phyloP scores from a whole-genome alignment of 345 rosid genomes.

The Ceriops tagal region DNA sequence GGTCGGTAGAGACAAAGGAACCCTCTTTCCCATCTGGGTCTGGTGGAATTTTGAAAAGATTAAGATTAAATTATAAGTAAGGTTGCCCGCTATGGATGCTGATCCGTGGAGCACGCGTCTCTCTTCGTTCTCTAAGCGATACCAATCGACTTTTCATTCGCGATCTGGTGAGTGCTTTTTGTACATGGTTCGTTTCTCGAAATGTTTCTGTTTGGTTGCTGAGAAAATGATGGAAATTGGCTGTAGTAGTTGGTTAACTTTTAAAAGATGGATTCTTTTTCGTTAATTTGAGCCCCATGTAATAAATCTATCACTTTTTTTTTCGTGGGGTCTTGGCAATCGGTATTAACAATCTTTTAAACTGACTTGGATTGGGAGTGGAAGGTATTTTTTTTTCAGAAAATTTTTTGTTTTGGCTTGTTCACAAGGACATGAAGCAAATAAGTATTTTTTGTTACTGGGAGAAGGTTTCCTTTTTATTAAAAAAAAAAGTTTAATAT shows the following conservation, averaged over 20 bases:
- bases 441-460: too few relatives aligned
- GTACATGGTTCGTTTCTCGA: background rate
- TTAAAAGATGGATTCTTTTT: background rate
- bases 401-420: constrained; percentile 3
- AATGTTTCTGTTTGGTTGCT: background rate
- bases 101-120: constrained; percentile 87
- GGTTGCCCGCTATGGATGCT: constrained; percentile 54
- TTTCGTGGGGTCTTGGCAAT: too few relatives aligned
- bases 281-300: background rate
- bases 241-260: background rate
- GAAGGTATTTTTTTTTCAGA: too few relatives aligned
- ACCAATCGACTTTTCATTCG: constrained; percentile 76
- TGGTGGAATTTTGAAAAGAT: background rate
- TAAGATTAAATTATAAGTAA: background rate
- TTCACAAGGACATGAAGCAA: constrained; percentile 7
- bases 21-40: background rate
- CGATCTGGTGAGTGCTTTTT: constrained; percentile 69
- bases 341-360: too few relatives aligned
- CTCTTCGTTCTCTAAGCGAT: constrained; percentile 74
- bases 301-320: background rate
- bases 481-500: background rate
- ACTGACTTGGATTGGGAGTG: too few relatives aligned
- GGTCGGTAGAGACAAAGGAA: background rate
- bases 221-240: background rate
- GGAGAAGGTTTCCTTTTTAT: background rate